Evolutionary conservation across 495 filamentous ascomycete species (phyloP).

Genomic region (Eremomyces bilateralis): DNA sequence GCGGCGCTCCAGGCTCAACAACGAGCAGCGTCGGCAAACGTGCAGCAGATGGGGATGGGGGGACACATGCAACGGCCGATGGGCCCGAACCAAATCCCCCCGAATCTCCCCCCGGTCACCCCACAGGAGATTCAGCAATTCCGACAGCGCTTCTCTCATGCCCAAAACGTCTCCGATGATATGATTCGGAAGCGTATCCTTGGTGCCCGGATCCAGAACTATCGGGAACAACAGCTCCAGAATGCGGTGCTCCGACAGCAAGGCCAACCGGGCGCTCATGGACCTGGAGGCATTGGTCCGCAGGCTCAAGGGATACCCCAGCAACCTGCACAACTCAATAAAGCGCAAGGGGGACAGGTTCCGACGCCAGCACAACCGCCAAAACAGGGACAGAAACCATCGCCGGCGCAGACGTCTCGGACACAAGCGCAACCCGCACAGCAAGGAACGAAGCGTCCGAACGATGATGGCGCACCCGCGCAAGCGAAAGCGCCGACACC

Average conservation of each 20-base stretch:
- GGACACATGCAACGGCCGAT: neutral
- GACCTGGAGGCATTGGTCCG: neutral
- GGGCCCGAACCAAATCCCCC: neutral
- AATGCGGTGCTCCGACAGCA: neutral
- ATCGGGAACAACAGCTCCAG: too few species aligned
- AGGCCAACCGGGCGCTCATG: neutral
- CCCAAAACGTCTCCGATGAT: neutral
- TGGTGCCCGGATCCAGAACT: too few species aligned
- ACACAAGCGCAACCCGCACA: neutral
- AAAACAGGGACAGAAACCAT: too few species aligned
- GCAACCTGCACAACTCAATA: neutral
- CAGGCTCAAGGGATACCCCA: neutral
- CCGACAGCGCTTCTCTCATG: neutral
- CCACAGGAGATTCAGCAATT: neutral
- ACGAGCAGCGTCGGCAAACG: conserved; percentile 4
- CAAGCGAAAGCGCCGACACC: too few species aligned
- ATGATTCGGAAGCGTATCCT: too few species aligned
- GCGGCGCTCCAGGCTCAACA: conserved; percentile 11
- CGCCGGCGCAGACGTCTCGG: neutral
- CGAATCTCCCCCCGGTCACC: neutral
- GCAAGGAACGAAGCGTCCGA: neutral
- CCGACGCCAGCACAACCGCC: neutral
- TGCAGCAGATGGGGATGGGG: too few species aligned
- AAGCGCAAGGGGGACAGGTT: neutral
- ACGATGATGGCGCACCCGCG: neutral